Evolutionary conservation across 78 protist species (phyloP).

Genomic region (Bigelowiella natans): DNA sequence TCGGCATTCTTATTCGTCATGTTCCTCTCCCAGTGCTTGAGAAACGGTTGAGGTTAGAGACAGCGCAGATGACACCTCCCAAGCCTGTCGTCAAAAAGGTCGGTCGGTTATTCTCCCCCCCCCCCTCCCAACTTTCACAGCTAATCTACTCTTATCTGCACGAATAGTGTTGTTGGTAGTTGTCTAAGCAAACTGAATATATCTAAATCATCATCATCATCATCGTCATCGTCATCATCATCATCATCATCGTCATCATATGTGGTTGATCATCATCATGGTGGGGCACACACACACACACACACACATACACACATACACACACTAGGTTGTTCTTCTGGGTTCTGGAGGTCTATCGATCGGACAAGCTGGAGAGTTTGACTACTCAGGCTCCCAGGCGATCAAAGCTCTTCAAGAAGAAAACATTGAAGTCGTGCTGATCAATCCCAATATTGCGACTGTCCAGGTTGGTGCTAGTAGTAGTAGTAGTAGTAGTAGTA

Average conservation of each 20-base stretch:
- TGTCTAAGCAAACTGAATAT: neutral
- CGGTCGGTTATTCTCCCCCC: too few species aligned
- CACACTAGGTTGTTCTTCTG: conserved; percentile 64
- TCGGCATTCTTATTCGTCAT: neutral
- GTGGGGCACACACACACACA: too few species aligned
- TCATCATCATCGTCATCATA: neutral
- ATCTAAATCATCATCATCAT: neutral
- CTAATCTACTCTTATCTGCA: too few species aligned
- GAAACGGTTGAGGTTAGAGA: neutral
- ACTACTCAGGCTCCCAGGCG: conserved; percentile 83
- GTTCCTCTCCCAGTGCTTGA: neutral
- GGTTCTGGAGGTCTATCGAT: conserved; percentile 93
- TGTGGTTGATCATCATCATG: neutral
- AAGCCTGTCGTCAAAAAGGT: neutral
- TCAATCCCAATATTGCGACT: conserved; percentile 95
- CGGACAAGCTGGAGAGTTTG: conserved; percentile 99
- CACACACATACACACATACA: neutral
- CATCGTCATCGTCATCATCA: neutral
- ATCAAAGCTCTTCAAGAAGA: conserved; percentile 78
- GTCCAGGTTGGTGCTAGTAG: conserved; percentile 70
- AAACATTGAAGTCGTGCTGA: conserved; percentile 70
- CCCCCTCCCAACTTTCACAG: too few species aligned
- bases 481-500: neutral
- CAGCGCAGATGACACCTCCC: neutral
- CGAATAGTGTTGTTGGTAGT: too few species aligned